phyloP scores from a whole-genome alignment of 192 early-diverging fungal species.

The Coemansia brasiliensis region DNA sequence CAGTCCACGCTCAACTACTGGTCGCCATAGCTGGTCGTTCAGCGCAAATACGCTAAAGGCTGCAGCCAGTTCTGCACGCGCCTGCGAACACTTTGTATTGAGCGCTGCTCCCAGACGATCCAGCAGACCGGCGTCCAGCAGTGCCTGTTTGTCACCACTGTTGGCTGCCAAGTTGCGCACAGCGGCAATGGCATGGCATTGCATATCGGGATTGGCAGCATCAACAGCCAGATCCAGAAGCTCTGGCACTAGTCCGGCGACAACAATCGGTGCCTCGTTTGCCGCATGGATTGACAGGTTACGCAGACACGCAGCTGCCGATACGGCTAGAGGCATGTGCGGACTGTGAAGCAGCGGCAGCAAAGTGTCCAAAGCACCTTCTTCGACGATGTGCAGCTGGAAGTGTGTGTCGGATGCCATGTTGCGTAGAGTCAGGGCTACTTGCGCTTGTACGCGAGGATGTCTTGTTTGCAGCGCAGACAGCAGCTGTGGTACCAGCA shows the following conservation, averaged over 20 bases:
- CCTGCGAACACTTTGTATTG: slow-evolving; percentile 1
- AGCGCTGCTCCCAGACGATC: slow-evolving; percentile 20
- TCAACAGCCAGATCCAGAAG: slow-evolving; percentile 21
- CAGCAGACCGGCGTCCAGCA: slow-evolving; percentile 30
- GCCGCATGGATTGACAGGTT: slow-evolving; percentile 85
- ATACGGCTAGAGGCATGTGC: slow-evolving; percentile 62
- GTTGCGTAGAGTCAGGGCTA: slow-evolving; percentile 79
- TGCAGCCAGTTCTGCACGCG: slow-evolving; percentile 25
- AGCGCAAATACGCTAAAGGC: slow-evolving; percentile 37
- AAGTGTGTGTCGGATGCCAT: slow-evolving; percentile 73
- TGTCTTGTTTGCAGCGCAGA: slow-evolving; percentile 65
- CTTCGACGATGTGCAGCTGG: slow-evolving; percentile 71
- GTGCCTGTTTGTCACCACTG: slow-evolving; percentile 22
- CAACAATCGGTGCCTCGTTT: slow-evolving; percentile 81
- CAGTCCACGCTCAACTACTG: slow-evolving; percentile 28
- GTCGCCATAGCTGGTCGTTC: slow-evolving; percentile 28
- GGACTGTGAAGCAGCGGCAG: slow-evolving; percentile 65
- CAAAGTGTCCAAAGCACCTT: slow-evolving; percentile 67
- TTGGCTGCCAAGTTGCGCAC: slow-evolving; percentile 44
- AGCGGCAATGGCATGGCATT: slow-evolving; percentile 36
- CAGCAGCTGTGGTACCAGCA: slow-evolving; percentile 53
- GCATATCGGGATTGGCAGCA: slow-evolving; percentile 25
- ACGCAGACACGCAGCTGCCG: slow-evolving; percentile 83
- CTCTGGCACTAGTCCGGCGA: slow-evolving; percentile 67
- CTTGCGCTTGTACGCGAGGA: slow-evolving; percentile 78